Base-by-base conservation (phyloP, 148 eudicot species). In the Beta vulgaris region DNA sequence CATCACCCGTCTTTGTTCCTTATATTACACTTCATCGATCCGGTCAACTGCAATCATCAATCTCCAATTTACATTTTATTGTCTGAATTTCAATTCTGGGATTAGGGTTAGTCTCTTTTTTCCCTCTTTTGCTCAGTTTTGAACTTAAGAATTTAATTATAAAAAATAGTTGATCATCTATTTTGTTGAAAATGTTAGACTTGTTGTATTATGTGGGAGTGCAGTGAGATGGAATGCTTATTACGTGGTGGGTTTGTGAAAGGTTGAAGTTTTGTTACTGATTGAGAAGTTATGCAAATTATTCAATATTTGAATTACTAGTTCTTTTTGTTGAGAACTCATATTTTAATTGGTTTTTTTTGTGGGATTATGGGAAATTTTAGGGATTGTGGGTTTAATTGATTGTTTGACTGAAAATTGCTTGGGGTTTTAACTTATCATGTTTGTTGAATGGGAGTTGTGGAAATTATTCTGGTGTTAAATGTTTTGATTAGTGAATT, bases 31-130 rank as follows among this genome's bases (percentile, higher is more conserved):
- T 62, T 25, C 10, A 71, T 71, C 34, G 75, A 57, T 72, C 37
- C 7, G 66, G 75, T 55, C 62, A 55, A 72, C 62, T 35, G n/a
- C 21, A 72, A 13, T 58, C 49, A 26, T 57, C 75, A 3, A 72
- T 14, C 23, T 23, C 6, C 11, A 37, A 5, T 14, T 23, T 42
- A 0, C 23, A 9, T 25, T 26, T 3, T 37, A 8, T 55, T 37
- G 16, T 58, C 66, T 54, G 7, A 72, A 72, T 11, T 58, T 72
- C 53, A 54, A 55, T 72, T 39, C 23, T 67, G 23, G 31, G 66
- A 57, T 23, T 58, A 40, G 66, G 75, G 75, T 72, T 26, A 13
- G 66, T 42, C 21, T 72, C 2, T 10, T 23, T 53, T 58, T 18
- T 28, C 23, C 7, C 7, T 1, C 12, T 40, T 19, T 13, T 26